Conservation (phyloP, 306 rosid species). For the Vachellia collinsii region DNA sequence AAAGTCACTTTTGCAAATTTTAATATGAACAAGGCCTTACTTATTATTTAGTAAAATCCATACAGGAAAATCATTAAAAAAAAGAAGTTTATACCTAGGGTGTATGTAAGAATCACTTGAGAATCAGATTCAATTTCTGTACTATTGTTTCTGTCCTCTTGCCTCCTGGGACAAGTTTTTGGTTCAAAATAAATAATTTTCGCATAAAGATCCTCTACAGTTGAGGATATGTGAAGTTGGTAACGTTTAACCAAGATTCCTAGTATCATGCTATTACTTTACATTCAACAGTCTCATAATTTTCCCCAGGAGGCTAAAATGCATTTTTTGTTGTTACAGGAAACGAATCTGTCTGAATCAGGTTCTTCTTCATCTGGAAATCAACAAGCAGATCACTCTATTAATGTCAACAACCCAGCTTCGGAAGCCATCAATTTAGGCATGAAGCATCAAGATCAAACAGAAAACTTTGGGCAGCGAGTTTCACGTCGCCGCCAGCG, state of each 20-base stretch:
- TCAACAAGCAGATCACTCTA: constrained; percentile 36
- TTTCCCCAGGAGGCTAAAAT: constrained; percentile 11
- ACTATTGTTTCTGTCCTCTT: not conserved
- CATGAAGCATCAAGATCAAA: constrained; percentile 35
- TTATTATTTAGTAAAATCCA: no score
- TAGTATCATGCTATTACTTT: no score
- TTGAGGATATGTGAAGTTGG: no score
- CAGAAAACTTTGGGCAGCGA: constrained; percentile 36
- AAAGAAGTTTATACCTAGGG: no score
- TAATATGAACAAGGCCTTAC: no score
- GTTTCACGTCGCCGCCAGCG: constrained; percentile 23
- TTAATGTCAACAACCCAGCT: constrained; percentile 20
- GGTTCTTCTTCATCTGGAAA: constrained; percentile 41
- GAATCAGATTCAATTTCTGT: no score
- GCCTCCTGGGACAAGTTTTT: constrained; percentile 6
- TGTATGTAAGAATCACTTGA: no score
- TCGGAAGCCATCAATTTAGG: constrained; percentile 34
- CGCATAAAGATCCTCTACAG: not conserved
- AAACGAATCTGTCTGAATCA: constrained; percentile 31
- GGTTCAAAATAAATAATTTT: constrained; percentile 6
- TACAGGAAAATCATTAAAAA: no score
- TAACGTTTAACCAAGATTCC: no score
- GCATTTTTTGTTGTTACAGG: constrained; percentile 33
- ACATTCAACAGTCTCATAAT: not conserved
- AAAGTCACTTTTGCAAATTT: no score